Percentiles rank a stretch among this genome's conserved stretches.
Conservation (phyloP, 1,284 basidiomycete genomes). For the Rhizoctonia solani region DNA sequence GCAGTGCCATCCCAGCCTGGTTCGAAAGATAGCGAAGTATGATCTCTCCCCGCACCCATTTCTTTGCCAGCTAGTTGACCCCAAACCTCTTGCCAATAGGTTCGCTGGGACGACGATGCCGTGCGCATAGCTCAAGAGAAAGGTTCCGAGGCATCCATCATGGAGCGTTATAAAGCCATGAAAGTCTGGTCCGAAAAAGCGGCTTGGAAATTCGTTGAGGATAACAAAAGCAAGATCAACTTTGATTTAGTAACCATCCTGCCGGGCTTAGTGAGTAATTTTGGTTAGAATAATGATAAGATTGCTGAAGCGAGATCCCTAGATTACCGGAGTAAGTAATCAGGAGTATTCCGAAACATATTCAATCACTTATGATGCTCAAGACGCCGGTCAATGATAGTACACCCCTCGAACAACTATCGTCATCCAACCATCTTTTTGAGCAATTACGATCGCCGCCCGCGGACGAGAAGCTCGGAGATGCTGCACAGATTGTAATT, state of each 20-base stretch:
- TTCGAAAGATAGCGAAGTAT: no score
- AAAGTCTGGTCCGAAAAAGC: slow-evolving; percentile 37
- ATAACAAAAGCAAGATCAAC: slow-evolving; percentile 39
- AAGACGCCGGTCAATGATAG: slow-evolving; percentile 10
- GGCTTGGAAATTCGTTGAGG: slow-evolving; percentile 42
- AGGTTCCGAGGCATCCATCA: background rate
- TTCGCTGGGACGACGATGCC: slow-evolving; percentile 28
- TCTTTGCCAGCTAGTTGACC: no score
- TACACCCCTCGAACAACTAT: slow-evolving; percentile 6
- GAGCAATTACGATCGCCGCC: background rate
- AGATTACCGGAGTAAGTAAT: background rate
- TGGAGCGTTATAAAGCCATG: slow-evolving; percentile 37
- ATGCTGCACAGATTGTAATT: background rate
- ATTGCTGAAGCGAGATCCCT: background rate
- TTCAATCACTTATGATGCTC: background rate
- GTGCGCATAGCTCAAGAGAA: no score
- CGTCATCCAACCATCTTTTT: slow-evolving; percentile 15
- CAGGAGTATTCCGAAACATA: background rate
- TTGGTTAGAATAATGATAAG: background rate
- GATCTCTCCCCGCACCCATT: no score
- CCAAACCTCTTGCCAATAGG: no score
- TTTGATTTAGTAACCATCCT: slow-evolving; percentile 42
- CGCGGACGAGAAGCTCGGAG: background rate
- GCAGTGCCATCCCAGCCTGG: no score
- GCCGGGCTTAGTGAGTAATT: slow-evolving; percentile 39